These are phyloP conservation scores for Arthroderma uncinatum DNA, from an alignment of 2,329 filamentous ascomycete species.

Conservation along the genomic window DNA sequence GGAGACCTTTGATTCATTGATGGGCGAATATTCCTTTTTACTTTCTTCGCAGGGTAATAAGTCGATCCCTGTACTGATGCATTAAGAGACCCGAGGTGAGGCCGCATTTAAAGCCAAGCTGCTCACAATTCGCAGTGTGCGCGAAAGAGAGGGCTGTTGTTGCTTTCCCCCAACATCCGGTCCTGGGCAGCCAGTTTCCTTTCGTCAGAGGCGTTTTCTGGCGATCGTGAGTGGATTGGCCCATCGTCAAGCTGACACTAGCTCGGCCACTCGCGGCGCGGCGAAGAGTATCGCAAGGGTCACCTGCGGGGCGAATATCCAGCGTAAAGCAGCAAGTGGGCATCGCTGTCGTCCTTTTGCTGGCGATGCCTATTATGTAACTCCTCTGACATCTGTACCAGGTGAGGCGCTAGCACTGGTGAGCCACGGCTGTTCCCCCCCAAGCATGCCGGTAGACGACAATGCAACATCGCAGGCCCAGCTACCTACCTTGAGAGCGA, in stretches of 20 bases:
- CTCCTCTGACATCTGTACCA: background rate
- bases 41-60: background rate
- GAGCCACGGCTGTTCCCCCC: background rate
- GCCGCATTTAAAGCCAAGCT: background rate
- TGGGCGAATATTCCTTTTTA: background rate
- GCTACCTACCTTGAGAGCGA: too few species aligned
- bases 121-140: background rate
- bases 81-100: background rate
- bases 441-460: background rate
- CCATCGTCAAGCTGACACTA: constrained; percentile 3
- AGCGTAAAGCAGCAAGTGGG: constrained; percentile 1
- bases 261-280: constrained; percentile 4
- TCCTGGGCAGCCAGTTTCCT: background rate
- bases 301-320: constrained; percentile 2
- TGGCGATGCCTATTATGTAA: background rate
- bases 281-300: constrained; percentile 2
- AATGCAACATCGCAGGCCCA: background rate
- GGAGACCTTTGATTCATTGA: background rate
- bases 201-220: constrained; percentile 2
- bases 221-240: background rate
- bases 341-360: background rate
- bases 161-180: constrained; percentile 1
- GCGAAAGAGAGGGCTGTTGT: background rate
- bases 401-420: background rate
- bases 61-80: background rate